Evolutionary conservation across 495 filamentous ascomycete genomes (phyloP).

Genomic region (Margaritispora aquatica): DNA sequence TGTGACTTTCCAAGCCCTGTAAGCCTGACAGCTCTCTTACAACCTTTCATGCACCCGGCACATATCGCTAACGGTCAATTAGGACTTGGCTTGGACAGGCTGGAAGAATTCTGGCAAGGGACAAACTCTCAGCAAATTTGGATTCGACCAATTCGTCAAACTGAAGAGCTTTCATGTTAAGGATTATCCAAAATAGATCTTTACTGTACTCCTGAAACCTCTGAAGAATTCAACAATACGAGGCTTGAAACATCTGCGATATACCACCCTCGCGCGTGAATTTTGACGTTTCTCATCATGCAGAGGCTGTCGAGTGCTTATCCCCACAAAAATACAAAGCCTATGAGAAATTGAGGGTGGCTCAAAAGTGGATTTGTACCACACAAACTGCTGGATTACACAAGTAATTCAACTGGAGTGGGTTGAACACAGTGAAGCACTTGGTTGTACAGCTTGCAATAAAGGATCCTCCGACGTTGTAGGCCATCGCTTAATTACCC

Average conservation of each 20-base stretch:
- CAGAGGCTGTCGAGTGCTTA: not conserved
- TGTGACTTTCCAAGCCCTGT: constrained; percentile 90
- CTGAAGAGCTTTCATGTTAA: constrained; percentile 95
- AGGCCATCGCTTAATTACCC: not conserved
- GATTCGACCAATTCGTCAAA: constrained; percentile 92
- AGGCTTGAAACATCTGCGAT: not conserved
- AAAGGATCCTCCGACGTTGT: not conserved
- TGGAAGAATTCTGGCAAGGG: constrained; percentile 97
- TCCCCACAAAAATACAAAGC: not conserved
- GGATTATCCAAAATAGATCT: constrained; percentile 62
- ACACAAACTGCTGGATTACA: not conserved
- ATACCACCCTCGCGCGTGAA: not conserved
- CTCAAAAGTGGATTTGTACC: not conserved
- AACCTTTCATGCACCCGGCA: not conserved
- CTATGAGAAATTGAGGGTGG: not conserved
- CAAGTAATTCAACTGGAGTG: not conserved
- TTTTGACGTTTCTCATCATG: not conserved
- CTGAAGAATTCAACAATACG: not conserved
- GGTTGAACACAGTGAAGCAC: not conserved
- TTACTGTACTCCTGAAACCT: not conserved
- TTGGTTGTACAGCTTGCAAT: not conserved
- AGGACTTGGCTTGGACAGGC: constrained; percentile 97
- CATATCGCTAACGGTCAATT: constrained; percentile 4
- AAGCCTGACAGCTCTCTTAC: constrained; percentile 33
- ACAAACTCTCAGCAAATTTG: constrained; percentile 80